phyloP scores from a whole-genome alignment of 148 eudicot genomes.

The Rhododendron vialii region DNA sequence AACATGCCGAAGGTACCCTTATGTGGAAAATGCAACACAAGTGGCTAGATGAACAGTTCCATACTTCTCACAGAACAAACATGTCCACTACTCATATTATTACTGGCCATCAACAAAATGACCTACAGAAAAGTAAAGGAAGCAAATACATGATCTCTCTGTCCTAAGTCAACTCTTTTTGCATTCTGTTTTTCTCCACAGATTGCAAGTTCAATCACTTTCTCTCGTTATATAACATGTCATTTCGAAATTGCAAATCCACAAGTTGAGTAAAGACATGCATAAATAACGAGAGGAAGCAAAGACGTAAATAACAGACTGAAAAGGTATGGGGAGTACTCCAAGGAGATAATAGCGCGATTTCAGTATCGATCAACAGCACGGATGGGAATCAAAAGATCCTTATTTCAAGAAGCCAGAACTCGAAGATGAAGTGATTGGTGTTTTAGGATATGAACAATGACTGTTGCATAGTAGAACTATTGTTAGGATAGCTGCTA shows the following conservation, averaged over 20 bases:
- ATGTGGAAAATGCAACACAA: neutral
- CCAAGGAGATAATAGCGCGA: neutral
- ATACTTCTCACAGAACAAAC: conserved; percentile 1
- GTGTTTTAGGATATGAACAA: neutral
- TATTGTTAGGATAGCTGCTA: neutral
- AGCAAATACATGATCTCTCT: neutral
- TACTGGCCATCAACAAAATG: neutral
- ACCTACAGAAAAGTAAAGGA: neutral
- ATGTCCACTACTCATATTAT: conserved; percentile 7
- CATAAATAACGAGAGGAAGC: neutral
- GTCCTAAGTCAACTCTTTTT: neutral
- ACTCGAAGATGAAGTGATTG: conserved; percentile 1
- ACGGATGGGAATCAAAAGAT: neutral
- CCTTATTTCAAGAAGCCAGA: neutral
- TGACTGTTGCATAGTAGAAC: neutral
- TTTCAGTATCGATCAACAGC: neutral
- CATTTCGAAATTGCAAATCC: neutral
- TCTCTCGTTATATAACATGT: neutral
- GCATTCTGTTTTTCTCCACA: neutral
- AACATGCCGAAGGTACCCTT: no score
- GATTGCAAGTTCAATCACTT: neutral
- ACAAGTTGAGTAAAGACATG: neutral
- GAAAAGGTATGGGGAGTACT: no score
- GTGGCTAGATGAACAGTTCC: no score
- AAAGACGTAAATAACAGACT: neutral